These are phyloP conservation scores for Cicer yamashitae DNA, from an alignment of 306 rosid species.

Conservation along the genomic window DNA sequence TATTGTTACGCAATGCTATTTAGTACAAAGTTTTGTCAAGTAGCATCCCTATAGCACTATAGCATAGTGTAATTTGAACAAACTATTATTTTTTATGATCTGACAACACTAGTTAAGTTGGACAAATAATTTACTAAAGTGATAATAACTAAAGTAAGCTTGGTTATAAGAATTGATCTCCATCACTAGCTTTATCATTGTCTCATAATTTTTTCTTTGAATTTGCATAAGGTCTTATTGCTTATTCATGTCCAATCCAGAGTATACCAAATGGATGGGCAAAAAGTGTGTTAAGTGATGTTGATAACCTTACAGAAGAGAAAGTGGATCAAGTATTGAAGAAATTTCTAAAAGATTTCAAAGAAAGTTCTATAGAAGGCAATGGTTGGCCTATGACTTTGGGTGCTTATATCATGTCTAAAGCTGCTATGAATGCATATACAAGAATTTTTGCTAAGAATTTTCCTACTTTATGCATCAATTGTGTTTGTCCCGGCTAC, in stretches of 20 bases:
- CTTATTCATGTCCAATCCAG: slow-evolving; percentile 39
- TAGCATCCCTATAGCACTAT: too few relatives aligned
- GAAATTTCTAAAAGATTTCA: slow-evolving; percentile 46
- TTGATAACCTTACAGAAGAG: slow-evolving; percentile 48
- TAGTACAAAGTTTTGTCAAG: too few relatives aligned
- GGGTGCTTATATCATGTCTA: slow-evolving; percentile 43
- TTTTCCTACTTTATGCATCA: slow-evolving; percentile 43
- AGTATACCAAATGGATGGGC: slow-evolving; percentile 47
- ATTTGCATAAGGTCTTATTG: not conserved
- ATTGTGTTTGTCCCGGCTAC: slow-evolving; percentile 52
- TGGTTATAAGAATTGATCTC: too few relatives aligned
- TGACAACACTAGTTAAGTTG: too few relatives aligned
- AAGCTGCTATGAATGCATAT: slow-evolving; percentile 55
- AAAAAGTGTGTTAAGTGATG: slow-evolving; percentile 47
- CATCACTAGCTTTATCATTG: not conserved
- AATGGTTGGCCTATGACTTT: slow-evolving; percentile 45
- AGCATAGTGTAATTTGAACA: too few relatives aligned
- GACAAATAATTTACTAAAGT: too few relatives aligned
- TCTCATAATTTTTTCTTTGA: not conserved
- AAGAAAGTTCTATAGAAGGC: slow-evolving; percentile 41
- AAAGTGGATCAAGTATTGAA: slow-evolving; percentile 44
- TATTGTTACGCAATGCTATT: too few relatives aligned
- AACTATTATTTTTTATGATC: too few relatives aligned
- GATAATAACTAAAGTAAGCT: too few relatives aligned
- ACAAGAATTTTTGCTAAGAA: slow-evolving; percentile 52